Conservation (phyloP, 441 rosid genomes). For the Populus hybrid region DNA sequence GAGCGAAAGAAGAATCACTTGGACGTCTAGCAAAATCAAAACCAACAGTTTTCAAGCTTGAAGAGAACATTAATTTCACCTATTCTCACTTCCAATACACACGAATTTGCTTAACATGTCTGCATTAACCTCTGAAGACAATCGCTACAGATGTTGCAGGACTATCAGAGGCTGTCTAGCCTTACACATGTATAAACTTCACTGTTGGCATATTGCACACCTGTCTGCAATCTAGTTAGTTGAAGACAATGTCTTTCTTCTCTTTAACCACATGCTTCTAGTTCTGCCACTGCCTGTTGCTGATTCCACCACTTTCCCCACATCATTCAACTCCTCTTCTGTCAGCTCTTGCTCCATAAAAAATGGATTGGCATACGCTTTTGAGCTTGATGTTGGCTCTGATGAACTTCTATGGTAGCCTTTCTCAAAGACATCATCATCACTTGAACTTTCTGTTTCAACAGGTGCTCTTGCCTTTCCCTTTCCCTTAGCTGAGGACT, state of each 20-base stretch:
- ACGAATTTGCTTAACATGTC: too few relatives aligned
- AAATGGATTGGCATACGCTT: slow-evolving; percentile 4
- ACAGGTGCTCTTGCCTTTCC: slow-evolving; percentile 27
- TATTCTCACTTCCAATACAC: too few relatives aligned
- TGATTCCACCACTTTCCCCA: slow-evolving; percentile 22
- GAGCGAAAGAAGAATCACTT: too few relatives aligned
- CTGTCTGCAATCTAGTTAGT: slow-evolving; percentile 14
- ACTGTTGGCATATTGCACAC: too few relatives aligned
- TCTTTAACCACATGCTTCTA: slow-evolving; percentile 32
- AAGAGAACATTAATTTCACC: too few relatives aligned
- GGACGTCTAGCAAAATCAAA: too few relatives aligned
- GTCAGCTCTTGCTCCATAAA: slow-evolving; percentile 13
- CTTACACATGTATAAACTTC: too few relatives aligned
- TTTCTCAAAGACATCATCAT: not conserved
- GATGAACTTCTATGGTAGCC: slow-evolving; percentile 22
- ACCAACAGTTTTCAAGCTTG: too few relatives aligned
- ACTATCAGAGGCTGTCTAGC: too few relatives aligned
- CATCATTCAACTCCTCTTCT: slow-evolving; percentile 6
- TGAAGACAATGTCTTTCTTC: slow-evolving; percentile 38
- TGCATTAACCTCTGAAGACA: too few relatives aligned
- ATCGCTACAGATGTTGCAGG: too few relatives aligned
- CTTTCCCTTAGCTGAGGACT: slow-evolving; percentile 20
- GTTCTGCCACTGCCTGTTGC: slow-evolving; percentile 30
- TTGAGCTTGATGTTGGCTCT: slow-evolving; percentile 31
- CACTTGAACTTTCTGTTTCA: slow-evolving; percentile 45